A percentile compares a stretch with the other conserved stretches of the same genome.
These are phyloP conservation scores for Ogataea minuta DNA, from an alignment of 805 yeast genomes.

Conservation along the genomic window DNA sequence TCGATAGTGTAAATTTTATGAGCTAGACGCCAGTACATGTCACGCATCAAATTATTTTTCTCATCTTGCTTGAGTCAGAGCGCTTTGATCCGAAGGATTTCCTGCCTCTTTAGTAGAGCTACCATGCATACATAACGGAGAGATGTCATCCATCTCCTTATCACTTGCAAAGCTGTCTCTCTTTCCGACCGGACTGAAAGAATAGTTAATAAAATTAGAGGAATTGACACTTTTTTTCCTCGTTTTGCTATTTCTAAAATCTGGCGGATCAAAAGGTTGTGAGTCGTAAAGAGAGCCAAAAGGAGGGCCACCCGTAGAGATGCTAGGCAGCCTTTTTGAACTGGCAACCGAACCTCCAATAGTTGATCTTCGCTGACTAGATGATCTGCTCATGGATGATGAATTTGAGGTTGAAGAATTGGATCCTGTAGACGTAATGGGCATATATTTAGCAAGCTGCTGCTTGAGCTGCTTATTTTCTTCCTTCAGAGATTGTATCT, in stretches of 20 bases:
- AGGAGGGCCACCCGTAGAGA: conserved; percentile 9
- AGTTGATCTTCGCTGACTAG: conserved; percentile 29
- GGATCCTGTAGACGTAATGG: conserved; percentile 15
- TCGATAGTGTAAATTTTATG: neutral
- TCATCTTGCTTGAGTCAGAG: conserved; percentile 5
- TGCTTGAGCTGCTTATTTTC: conserved; percentile 46
- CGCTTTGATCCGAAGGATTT: conserved; percentile 2
- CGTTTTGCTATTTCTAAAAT: conserved; percentile 18
- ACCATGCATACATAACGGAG: conserved; percentile 18
- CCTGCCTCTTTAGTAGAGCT: conserved; percentile 2
- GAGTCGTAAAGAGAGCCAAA: conserved; percentile 4
- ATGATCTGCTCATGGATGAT: conserved; percentile 21
- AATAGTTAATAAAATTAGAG: conserved; percentile 21
- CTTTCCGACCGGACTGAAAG: conserved; percentile 15
- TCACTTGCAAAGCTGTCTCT: conserved; percentile 13
- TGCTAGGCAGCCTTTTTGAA: conserved; percentile 23
- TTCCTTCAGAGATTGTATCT: conserved; percentile 51
- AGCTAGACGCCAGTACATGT: conserved; percentile 5
- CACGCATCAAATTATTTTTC: conserved; percentile 1
- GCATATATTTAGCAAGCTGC: conserved; percentile 25
- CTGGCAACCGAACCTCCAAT: conserved; percentile 24
- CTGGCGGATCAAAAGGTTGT: conserved; percentile 12
- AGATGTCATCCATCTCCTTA: conserved; percentile 17
- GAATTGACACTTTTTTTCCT: conserved; percentile 18
- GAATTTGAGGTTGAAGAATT: conserved; percentile 22